Conservation (phyloP, 441 rosid species). For the Euphorbia schlechtendalii region DNA sequence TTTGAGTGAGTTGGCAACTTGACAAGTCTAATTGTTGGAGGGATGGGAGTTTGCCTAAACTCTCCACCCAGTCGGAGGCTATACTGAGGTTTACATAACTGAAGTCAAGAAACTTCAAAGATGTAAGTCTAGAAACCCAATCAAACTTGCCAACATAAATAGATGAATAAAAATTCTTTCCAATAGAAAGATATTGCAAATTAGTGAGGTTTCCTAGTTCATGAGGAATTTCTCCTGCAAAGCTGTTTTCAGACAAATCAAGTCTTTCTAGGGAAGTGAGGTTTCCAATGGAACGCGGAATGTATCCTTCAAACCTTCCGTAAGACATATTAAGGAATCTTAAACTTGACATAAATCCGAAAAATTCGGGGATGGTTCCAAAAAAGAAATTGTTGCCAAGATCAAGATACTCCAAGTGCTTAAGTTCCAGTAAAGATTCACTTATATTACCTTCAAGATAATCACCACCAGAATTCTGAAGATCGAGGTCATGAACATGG, state of each 20-base stretch:
- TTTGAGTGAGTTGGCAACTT: background rate
- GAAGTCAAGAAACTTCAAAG: background rate
- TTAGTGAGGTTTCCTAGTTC: constrained; percentile 14
- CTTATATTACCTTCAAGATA: too few species aligned
- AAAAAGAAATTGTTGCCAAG: too few species aligned
- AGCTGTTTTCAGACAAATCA: too few species aligned
- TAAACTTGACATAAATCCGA: constrained; percentile 8
- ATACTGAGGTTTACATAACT: too few species aligned
- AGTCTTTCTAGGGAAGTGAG: too few species aligned
- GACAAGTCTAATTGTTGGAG: constrained; percentile 9
- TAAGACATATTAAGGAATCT: constrained; percentile 1
- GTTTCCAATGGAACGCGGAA: too few species aligned
- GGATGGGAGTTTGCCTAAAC: constrained; percentile 5
- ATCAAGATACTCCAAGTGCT: too few species aligned
- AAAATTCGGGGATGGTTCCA: constrained; percentile 8
- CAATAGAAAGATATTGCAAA: constrained; percentile 3
- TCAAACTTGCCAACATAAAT: too few species aligned
- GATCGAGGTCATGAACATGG: background rate
- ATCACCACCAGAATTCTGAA: too few species aligned
- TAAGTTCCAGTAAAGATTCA: too few species aligned
- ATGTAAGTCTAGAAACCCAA: constrained; percentile 6
- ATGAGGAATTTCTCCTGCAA: constrained; percentile 13
- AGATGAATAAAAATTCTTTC: too few species aligned
- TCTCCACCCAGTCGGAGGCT: too few species aligned
- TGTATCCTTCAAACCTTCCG: constrained; percentile 3